phyloP scores from a whole-genome alignment of 1,284 basidiomycete species.

The Tremellales sp. region DNA sequence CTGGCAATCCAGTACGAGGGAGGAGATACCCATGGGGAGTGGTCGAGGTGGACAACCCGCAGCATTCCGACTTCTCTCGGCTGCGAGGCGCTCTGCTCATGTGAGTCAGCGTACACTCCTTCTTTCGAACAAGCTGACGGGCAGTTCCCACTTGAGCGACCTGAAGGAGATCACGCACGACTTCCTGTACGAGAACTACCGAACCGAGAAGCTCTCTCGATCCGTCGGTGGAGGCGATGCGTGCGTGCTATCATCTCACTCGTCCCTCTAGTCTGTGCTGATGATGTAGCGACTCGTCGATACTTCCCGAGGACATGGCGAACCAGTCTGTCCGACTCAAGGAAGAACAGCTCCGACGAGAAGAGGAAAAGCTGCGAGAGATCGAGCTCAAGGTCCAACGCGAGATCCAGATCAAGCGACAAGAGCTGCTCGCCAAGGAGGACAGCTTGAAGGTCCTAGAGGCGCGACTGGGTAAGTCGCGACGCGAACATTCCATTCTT shows the following conservation, averaged over 20 bases:
- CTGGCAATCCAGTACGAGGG: constrained; percentile 85
- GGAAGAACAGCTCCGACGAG: constrained; percentile 95
- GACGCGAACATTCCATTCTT: too few species aligned
- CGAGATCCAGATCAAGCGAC: constrained; percentile 98
- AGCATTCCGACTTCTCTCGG: constrained; percentile 94
- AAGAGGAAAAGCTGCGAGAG: constrained; percentile 98
- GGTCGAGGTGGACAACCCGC: constrained; percentile 97
- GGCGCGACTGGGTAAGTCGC: constrained; percentile 42
- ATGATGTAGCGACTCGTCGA: constrained; percentile 69
- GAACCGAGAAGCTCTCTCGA: constrained; percentile 95
- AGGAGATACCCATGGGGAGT: constrained; percentile 96
- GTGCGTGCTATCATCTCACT: constrained; percentile 55
- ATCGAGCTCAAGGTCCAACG: constrained; percentile 97
- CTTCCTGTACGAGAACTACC: constrained; percentile 82
- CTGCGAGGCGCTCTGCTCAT: constrained; percentile 85
- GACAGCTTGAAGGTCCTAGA: constrained; percentile 56
- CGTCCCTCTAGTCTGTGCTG: not conserved
- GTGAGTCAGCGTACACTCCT: constrained; percentile 50
- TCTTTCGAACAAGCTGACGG: constrained; percentile 2
- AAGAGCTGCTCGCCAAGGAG: constrained; percentile 91
- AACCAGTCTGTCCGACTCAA: constrained; percentile 95
- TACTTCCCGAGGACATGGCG: constrained; percentile 87
- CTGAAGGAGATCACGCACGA: constrained; percentile 91
- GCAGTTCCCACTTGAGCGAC: constrained; percentile 88
- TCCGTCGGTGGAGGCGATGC: constrained; percentile 80